Evolutionary conservation across 345 rosid species (phyloP).

Genomic region (Eucalyptus erythrocorys): DNA sequence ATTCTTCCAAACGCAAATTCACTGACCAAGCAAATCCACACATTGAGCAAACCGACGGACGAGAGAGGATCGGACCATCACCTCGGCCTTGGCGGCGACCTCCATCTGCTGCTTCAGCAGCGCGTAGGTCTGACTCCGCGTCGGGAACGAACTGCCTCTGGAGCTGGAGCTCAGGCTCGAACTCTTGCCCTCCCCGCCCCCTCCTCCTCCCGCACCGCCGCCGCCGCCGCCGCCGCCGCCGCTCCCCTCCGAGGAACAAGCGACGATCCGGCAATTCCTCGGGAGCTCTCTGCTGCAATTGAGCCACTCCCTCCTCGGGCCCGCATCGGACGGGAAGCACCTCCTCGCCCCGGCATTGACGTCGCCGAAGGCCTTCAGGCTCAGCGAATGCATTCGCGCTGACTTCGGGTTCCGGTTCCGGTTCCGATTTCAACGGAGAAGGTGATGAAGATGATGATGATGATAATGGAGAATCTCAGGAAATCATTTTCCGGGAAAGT

Average conservation of each 20-base stretch:
- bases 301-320: background rate
- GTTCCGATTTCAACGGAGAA: background rate
- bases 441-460: background rate
- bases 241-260: slow-evolving; percentile 13
- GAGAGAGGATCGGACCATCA: background rate
- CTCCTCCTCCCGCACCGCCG: background rate
- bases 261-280: slow-evolving; percentile 13
- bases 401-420: background rate
- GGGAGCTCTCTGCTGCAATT: background rate
- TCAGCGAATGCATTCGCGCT: slow-evolving; percentile 2
- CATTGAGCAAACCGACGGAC: background rate
- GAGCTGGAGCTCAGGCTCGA: slow-evolving; percentile 10
- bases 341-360: slow-evolving; percentile 5
- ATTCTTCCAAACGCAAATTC: background rate
- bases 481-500: background rate
- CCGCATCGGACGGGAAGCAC: slow-evolving; percentile 1
- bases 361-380: slow-evolving; percentile 17
- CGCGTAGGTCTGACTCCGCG: slow-evolving; percentile 52
- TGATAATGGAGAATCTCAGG: background rate
- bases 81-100: slow-evolving; percentile 39
- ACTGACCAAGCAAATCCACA: background rate
- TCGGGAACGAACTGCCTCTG: slow-evolving; percentile 13
- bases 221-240: slow-evolving; percentile 4
- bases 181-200: slow-evolving; percentile 20
- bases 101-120: slow-evolving; percentile 57